Evolutionary conservation across 1,284 basidiomycete species (phyloP), one percentile per base, ranked within the genome.

Genomic region (Microbotryomycetes sp.): DNA sequence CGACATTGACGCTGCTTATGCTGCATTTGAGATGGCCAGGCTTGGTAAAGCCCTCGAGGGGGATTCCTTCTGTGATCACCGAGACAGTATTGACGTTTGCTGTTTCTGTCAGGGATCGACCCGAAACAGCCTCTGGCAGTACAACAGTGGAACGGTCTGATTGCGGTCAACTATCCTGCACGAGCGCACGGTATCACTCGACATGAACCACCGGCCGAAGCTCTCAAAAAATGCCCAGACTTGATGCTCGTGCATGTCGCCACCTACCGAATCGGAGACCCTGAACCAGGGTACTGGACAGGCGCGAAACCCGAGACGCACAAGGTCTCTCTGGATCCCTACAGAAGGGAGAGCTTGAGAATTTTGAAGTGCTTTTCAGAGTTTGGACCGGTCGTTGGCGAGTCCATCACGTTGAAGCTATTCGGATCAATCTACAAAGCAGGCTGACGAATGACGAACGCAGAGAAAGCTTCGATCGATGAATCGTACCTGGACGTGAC

Each of bases 81-180:
- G n/a, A n/a, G n/a, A n/a, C n/a, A 51, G 16, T 71, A 48, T 67
- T 70, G 55, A 66, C 73, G 49, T 84, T 88, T 27, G 97, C 92
- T 76, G 91, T 97, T 76, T 87, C 88, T 11, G 21, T 7, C 65
- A 23, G 53, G 55, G 6, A 45, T 70, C 9, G 57, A 60, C 21
- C 66, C 69, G 1, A 81, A 83, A 31, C 81, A 83, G 2, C 92
- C 94, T 0, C 80, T 97, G 15, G 90, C 93, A 9, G 93, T 96
- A 5, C 83, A 88, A 51, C 94, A 98, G 73, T 98, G 96, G 96
- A 83, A 89, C 55, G 78, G 78, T 18, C 75, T 82, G 69, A 98
- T 99, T 63, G 96, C 96, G 0, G 88, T 98, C 65, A 96, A 93
- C 76, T 98, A 98, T 74, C 87, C 91, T 3, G 94, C 96, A 0